Percentiles rank a stretch among this genome's conserved stretches.
Evolutionary conservation across 768 basidiomycete genomes (phyloP).

Genomic region (Boletus tomentosulus): DNA sequence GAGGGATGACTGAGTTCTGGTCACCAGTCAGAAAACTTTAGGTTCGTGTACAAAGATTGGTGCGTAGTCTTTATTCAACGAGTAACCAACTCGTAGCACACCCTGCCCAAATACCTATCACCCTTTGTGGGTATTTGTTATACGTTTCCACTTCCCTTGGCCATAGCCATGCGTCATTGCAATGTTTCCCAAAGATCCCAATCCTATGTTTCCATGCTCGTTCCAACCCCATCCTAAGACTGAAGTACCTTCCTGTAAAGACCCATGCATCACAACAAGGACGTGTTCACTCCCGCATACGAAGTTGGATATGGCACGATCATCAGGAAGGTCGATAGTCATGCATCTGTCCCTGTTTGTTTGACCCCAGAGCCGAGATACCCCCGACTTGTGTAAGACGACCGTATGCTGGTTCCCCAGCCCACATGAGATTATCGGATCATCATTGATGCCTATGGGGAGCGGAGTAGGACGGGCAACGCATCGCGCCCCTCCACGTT

Average conservation of each 20-base stretch:
- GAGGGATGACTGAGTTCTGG: too few species aligned
- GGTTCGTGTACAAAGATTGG: too few species aligned
- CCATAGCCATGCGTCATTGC: constrained; percentile 52
- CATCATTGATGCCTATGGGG: constrained; percentile 17
- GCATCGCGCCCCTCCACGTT: constrained; percentile 11
- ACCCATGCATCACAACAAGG: constrained; percentile 35
- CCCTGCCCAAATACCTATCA: constrained; percentile 26
- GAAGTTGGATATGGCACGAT: constrained; percentile 33
- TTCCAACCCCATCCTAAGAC: constrained; percentile 98
- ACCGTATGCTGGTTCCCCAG: constrained; percentile 55
- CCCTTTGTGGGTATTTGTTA: constrained; percentile 9
- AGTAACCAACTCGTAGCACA: constrained; percentile 34
- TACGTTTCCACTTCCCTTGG: constrained; percentile 25
- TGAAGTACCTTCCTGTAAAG: constrained; percentile 23
- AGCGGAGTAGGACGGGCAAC: constrained; percentile 32
- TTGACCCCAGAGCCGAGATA: constrained; percentile 58
- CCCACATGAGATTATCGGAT: constrained; percentile 31
- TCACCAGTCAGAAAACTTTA: too few species aligned
- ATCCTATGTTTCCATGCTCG: constrained; percentile 91
- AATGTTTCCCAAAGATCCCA: constrained; percentile 56
- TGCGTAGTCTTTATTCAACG: constrained; percentile 13
- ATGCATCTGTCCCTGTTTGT: constrained; percentile 62
- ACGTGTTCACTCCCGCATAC: constrained; percentile 88
- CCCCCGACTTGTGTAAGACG: constrained; percentile 39
- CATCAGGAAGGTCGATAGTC: constrained; percentile 24